Base-by-base conservation (phyloP, 2,329 filamentous ascomycete genomes). In the Claviceps spartinae region DNA sequence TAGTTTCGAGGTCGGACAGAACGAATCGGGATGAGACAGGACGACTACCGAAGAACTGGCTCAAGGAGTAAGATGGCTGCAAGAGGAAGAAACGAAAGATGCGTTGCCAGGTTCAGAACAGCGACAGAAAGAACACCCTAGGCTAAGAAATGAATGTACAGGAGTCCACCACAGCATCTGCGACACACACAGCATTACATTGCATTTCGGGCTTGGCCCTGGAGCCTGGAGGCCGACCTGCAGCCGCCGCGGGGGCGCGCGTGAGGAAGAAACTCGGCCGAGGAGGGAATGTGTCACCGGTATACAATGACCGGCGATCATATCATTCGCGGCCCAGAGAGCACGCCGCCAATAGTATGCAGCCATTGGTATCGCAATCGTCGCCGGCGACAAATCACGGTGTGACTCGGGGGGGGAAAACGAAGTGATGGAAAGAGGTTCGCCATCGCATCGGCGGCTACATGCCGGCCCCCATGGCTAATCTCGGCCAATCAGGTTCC, bases 401-500 rank as follows among this genome's bases (percentile, higher is more conserved):
- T 51, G 46, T 41, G 51, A 40, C 44, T 53, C 18, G 53, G 26
- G 26, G 26, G 26, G 1, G 18, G 8, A 11, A 30, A 30, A 9
- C 26, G 8, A 50, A 48, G 58, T 62, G 59, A 63, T 63, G 65
- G 59, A 64, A 42, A 58, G 52, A 51, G 47, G 60, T 64, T 63
- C 68, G 69, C 69, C 69, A 69, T 63, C 71, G 70, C 60, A 66
- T 64, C 63, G 68, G 69, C 69, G 69, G 69, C 63, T 72, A 71
- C 60, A 66, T 59, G 55, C 50, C 43, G 52, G 43, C 30, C 36
- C 48, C 49, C 49, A 44, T 30, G 54, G 53, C 68, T 68, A 69
- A 71, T 70, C 53, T 64, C 52, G 51, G 47, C 46, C 41, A 30
- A 45, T 45, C 24, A 45, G 59, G 59, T 59, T 52, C 58, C 62